A percentile compares a stretch with the other conserved stretches of the same genome.
phyloP scores from a whole-genome alignment of 352 stramenopile species.

The Phytophthora megakarya region DNA sequence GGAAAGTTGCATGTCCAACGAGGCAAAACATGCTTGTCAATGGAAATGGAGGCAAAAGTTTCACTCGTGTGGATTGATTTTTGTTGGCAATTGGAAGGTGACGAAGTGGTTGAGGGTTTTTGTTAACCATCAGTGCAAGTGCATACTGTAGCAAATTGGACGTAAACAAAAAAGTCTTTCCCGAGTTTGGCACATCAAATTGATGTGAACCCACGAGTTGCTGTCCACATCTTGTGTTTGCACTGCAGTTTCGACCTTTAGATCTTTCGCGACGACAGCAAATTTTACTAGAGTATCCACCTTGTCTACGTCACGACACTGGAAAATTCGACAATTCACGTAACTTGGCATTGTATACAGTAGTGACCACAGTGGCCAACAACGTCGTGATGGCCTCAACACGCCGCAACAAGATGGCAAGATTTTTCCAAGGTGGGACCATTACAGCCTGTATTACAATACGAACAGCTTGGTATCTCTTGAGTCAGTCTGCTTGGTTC shows the following conservation, averaged over 20 bases:
- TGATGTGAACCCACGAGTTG: constrained; percentile 19
- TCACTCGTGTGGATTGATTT: too few relatives aligned
- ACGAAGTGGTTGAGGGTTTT: constrained; percentile 17
- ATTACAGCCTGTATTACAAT: constrained; percentile 22
- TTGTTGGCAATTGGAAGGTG: constrained; percentile 2
- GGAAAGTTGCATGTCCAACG: constrained; percentile 19
- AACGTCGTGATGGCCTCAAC: constrained; percentile 7
- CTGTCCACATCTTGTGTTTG: constrained; percentile 21
- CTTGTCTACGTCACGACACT: constrained; percentile 2
- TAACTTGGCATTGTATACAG: constrained; percentile 2
- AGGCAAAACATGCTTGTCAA: background rate
- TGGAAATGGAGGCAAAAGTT: too few relatives aligned
- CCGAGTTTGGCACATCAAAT: constrained; percentile 12
- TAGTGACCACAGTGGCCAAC: constrained; percentile 9
- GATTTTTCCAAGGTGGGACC: constrained; percentile 20
- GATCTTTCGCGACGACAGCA: constrained; percentile 27
- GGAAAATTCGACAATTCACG: background rate
- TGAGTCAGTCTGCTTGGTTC: constrained; percentile 5
- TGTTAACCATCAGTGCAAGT: background rate
- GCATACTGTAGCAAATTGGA: too few relatives aligned
- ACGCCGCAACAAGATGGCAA: constrained; percentile 16
- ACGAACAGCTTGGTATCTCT: constrained; percentile 7
- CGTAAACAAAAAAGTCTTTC: constrained; percentile 32
- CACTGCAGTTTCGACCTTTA: background rate
- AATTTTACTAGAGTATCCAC: too few relatives aligned